Percentiles rank a stretch among this genome's conserved stretches.
phyloP scores from a whole-genome alignment of 441 rosid genomes.

The Arabidopsis hybrid region DNA sequence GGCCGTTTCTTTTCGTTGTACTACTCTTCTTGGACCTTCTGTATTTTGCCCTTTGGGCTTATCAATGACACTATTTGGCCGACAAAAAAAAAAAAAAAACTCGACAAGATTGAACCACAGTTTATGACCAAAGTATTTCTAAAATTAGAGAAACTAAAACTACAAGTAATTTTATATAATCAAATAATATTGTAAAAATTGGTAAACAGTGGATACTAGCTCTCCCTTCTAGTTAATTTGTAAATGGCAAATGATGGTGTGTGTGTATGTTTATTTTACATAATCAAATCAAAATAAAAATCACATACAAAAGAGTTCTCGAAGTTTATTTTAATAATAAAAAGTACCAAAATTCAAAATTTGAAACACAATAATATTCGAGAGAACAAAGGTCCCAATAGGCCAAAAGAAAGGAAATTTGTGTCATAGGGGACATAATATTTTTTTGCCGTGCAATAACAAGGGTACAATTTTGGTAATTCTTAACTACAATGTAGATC shows the following conservation, averaged over 20 bases:
- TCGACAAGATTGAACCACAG: not conserved
- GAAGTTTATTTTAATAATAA: not conserved
- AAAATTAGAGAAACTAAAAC: not conserved
- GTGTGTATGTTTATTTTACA: not conserved
- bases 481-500: not conserved
- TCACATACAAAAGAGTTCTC: not conserved
- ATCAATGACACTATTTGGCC: no score
- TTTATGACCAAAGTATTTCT: not conserved
- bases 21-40: no score
- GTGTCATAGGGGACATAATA: not conserved
- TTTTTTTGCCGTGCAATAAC: not conserved
- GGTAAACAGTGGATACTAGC: no score
- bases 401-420: no score
- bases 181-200: no score
- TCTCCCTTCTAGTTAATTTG: no score
- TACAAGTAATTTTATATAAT: no score
- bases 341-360: conserved; percentile 2
- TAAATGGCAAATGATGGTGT: no score
- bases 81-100: no score
- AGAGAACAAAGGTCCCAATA: not conserved
- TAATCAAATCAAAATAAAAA: not conserved
- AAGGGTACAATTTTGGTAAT: not conserved
- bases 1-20: no score
- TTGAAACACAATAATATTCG: not conserved
- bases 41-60: no score